Percentiles rank a stretch among this genome's conserved stretches.
phyloP scores from a whole-genome alignment of 225 moss, liverwort and hornwort genomes.

The Pleurozium schreberi region DNA sequence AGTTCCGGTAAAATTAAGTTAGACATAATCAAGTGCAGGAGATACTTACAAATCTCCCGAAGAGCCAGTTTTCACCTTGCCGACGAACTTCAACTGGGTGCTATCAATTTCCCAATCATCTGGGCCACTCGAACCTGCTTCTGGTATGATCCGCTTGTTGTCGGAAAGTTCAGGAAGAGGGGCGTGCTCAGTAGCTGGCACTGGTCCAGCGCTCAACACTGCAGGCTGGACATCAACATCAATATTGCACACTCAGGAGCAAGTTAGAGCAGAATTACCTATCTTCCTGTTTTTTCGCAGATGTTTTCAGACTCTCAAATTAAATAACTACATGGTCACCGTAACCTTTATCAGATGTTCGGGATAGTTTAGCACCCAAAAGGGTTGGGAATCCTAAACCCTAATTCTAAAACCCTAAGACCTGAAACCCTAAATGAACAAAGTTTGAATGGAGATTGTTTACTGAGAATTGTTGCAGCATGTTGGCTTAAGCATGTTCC shows the following conservation, averaged over 20 bases:
- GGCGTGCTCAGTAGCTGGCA: not conserved
- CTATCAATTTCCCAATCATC: constrained; percentile 96
- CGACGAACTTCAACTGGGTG: constrained; percentile 53
- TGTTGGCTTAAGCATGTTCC: not conserved
- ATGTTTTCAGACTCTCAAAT: not conserved
- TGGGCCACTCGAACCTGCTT: not conserved
- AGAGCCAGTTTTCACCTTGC: constrained; percentile 61
- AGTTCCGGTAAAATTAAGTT: not conserved
- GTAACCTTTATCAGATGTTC: not conserved
- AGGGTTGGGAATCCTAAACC: not conserved
- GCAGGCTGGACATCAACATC: constrained; percentile 3
- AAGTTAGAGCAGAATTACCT: not conserved
- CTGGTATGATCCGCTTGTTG: not conserved
- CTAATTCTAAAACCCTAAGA: not conserved
- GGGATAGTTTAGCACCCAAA: not conserved
- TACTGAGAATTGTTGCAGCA: not conserved
- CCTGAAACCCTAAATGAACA: not conserved
- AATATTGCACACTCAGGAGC: not conserved
- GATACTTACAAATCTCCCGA: constrained; percentile 79
- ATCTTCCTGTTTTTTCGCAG: not conserved
- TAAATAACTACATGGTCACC: not conserved
- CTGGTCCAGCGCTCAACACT: not conserved
- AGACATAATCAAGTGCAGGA: not conserved
- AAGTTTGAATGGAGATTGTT: not conserved
- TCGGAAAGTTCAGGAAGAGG: not conserved